These are phyloP conservation scores for Chenopodium quinoa DNA, from an alignment of 148 eudicot species.

Conservation along the genomic window DNA sequence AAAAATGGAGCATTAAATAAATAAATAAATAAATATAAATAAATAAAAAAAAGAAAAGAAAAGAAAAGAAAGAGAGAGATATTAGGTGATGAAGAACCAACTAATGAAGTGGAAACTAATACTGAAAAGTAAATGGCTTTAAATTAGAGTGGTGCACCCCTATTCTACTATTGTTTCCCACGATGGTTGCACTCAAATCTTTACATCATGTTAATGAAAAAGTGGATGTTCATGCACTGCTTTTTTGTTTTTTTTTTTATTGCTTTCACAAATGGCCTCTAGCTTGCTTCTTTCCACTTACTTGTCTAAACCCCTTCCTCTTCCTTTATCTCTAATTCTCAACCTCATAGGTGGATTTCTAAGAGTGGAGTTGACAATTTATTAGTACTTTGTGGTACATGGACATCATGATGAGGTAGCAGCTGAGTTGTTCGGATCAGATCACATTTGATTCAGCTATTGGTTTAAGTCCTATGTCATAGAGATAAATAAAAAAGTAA, in stretches of 20 bases:
- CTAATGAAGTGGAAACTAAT: constrained; percentile 2
- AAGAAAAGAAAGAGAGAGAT: neutral
- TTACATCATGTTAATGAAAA: neutral
- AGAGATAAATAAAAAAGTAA: too few species aligned
- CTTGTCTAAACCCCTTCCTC: neutral
- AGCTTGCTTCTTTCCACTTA: neutral
- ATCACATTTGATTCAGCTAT: too few species aligned
- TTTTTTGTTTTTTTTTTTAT: too few species aligned
- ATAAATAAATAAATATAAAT: neutral
- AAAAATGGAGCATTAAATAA: neutral
- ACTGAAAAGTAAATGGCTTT: neutral
- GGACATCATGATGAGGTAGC: too few species aligned
- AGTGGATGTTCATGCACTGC: neutral
- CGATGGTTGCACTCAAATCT: constrained; percentile 22
- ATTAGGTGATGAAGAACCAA: constrained; percentile 18
- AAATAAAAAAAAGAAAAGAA: neutral
- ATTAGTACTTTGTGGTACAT: too few species aligned
- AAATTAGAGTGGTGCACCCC: constrained; percentile 6
- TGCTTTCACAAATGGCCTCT: neutral
- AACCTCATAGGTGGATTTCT: neutral
- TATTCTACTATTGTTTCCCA: constrained; percentile 27
- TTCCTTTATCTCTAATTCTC: neutral
- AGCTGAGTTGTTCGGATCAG: too few species aligned
- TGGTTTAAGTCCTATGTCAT: too few species aligned
- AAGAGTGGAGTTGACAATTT: neutral